Percentiles rank a stretch among this genome's conserved stretches.
These are phyloP conservation scores for Datura wrightii DNA, from an alignment of 257 asterid species.

Conservation along the genomic window DNA sequence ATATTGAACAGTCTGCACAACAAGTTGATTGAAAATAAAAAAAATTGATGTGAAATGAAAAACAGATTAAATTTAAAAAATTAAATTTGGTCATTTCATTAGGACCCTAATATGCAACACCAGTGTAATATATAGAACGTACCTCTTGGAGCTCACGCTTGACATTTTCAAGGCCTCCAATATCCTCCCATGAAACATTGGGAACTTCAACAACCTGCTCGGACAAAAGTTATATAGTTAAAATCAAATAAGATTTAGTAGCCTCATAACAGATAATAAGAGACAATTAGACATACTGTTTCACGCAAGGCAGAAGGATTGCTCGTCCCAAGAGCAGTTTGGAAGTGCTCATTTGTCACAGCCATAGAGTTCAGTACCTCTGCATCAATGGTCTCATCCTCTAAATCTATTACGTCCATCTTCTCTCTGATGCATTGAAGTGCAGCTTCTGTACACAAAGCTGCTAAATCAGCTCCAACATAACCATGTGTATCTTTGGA, in stretches of 20 bases:
- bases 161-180: constrained; percentile 85
- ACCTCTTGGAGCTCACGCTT: constrained; percentile 98
- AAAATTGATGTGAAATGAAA: background rate
- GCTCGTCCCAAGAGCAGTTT: constrained; percentile 71
- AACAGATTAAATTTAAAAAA: background rate
- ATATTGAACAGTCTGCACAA: constrained; percentile 83
- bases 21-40: background rate
- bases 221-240: constrained; percentile 31
- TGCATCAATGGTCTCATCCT: constrained; percentile 73
- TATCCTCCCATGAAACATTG: constrained; percentile 67
- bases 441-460: constrained; percentile 74
- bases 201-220: constrained; percentile 79
- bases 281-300: constrained; percentile 50
- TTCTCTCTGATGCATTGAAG: constrained; percentile 78
- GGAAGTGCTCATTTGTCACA: constrained; percentile 66
- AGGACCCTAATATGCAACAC: background rate
- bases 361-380: constrained; percentile 77
- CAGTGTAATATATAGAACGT: background rate
- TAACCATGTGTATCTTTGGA: constrained; percentile 67
- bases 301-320: constrained; percentile 79
- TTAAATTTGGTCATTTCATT: background rate
- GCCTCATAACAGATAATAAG: background rate
- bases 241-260: background rate
- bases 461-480: constrained; percentile 78
- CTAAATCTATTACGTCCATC: constrained; percentile 77